These are phyloP conservation scores for Pleurotus platypus DNA, from an alignment of 768 basidiomycete species.

Conservation along the genomic window DNA sequence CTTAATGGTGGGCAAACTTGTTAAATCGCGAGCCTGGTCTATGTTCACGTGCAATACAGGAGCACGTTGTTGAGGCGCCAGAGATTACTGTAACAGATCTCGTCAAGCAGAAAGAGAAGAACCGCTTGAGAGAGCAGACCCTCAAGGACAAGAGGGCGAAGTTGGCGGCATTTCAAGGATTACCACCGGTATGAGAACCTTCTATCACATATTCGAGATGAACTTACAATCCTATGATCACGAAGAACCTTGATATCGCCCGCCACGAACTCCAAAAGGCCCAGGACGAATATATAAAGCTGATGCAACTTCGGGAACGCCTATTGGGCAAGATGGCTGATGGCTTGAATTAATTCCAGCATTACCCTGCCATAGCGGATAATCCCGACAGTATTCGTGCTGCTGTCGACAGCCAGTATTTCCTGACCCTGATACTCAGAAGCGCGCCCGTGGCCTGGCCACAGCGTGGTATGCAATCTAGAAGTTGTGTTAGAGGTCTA, in stretches of 20 bases:
- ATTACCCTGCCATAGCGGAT: too few relatives aligned
- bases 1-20: slow-evolving; percentile 22
- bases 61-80: slow-evolving; percentile 25
- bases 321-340: slow-evolving; percentile 43
- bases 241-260: slow-evolving; percentile 44
- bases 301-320: slow-evolving; percentile 45
- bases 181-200: slow-evolving; percentile 39
- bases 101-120: slow-evolving; percentile 32
- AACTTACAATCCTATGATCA: background rate
- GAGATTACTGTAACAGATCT: slow-evolving; percentile 35
- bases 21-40: background rate
- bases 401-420: too few relatives aligned
- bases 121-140: slow-evolving; percentile 30
- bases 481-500: too few relatives aligned
- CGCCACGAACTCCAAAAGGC: slow-evolving; percentile 36
- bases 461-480: too few relatives aligned
- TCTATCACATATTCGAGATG: background rate
- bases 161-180: slow-evolving; percentile 42
- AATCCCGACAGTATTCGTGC: too few relatives aligned
- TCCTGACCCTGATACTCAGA: too few relatives aligned
- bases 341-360: slow-evolving; percentile 23
- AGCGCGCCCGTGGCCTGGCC: too few relatives aligned
- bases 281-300: slow-evolving; percentile 38
- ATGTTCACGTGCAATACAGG: slow-evolving; percentile 15
- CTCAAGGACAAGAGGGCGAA: slow-evolving; percentile 41